Evolutionary conservation across 1,139 yeast species (phyloP).

Genomic region (Yamadazyma diddensiae): DNA sequence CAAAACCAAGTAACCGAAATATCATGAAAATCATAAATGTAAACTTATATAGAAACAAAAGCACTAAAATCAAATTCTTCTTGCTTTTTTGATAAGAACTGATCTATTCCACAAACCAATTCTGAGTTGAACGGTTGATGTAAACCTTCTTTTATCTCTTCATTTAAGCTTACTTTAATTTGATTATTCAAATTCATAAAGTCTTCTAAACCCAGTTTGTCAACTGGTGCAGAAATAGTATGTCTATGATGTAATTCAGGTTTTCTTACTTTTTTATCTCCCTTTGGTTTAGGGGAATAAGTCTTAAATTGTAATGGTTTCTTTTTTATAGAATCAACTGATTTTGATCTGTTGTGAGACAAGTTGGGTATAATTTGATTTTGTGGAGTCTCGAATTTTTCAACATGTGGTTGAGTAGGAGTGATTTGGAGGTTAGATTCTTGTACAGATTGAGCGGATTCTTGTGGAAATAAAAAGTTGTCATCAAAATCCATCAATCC

Average conservation of each 20-base stretch:
- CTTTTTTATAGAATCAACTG: slow-evolving; percentile 24
- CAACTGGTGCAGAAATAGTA: slow-evolving; percentile 22
- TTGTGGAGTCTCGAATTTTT: slow-evolving; percentile 15
- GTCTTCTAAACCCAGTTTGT: slow-evolving; percentile 26
- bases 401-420: not conserved
- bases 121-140: slow-evolving; percentile 18
- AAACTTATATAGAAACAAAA: slow-evolving; percentile 24
- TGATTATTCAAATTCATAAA: slow-evolving; percentile 32
- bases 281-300: slow-evolving; percentile 30
- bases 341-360: slow-evolving; percentile 24
- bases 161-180: slow-evolving; percentile 14
- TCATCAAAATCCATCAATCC: slow-evolving; percentile 13
- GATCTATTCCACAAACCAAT: slow-evolving; percentile 21
- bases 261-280: slow-evolving; percentile 19
- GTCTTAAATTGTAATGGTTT: slow-evolving; percentile 37
- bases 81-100: slow-evolving; percentile 23
- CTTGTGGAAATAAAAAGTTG: slow-evolving; percentile 7
- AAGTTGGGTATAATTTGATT: slow-evolving; percentile 11
- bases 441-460: not conserved
- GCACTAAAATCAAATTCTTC: slow-evolving; percentile 32
- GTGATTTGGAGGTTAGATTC: not conserved
- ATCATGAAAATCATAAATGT: slow-evolving; percentile 3
- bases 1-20: slow-evolving; percentile 6
- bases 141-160: slow-evolving; percentile 10
- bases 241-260: slow-evolving; percentile 19